Evolutionary conservation across 1,284 basidiomycete genomes (phyloP).

Genomic region (Cryptococcus jaspeensis): DNA sequence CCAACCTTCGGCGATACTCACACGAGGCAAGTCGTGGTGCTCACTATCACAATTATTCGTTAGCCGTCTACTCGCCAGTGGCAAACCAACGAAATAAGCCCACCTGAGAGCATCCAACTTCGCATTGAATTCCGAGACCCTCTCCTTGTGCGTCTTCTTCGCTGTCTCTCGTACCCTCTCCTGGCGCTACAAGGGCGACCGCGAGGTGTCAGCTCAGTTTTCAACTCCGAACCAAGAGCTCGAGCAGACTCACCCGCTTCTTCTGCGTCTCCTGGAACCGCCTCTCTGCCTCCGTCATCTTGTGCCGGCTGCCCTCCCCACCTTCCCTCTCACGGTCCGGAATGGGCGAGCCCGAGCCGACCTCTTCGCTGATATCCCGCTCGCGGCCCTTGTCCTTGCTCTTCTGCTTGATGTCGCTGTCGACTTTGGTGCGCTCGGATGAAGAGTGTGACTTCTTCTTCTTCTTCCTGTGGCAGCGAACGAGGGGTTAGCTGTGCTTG

Average conservation of each 20-base stretch:
- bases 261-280: constrained; percentile 83
- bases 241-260: constrained; percentile 66
- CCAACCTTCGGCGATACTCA: constrained; percentile 17
- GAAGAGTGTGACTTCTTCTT: constrained; percentile 69
- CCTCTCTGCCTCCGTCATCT: constrained; percentile 84
- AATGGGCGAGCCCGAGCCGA: not conserved
- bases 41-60: constrained; percentile 28
- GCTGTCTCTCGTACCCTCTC: constrained; percentile 78
- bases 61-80: not conserved
- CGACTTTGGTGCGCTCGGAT: constrained; percentile 27
- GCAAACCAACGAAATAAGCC: constrained; percentile 5
- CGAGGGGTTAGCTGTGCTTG: too few relatives aligned
- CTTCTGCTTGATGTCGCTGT: constrained; percentile 46
- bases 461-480: constrained; percentile 65
- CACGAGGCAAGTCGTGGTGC: constrained; percentile 48
- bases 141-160: constrained; percentile 88
- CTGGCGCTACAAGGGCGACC: constrained; percentile 56
- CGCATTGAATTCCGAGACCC: constrained; percentile 85
- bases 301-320: constrained; percentile 24
- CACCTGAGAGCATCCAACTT: constrained; percentile 73
- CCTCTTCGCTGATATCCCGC: constrained; percentile 3
- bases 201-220: not conserved
- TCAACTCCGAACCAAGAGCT: too few relatives aligned
- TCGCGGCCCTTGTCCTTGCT: constrained; percentile 35
- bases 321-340: constrained; percentile 1